A percentile compares a stretch with the other conserved stretches of the same genome.
Conservation (phyloP, 1,284 basidiomycete genomes). For the Clitocybe nebularis region DNA sequence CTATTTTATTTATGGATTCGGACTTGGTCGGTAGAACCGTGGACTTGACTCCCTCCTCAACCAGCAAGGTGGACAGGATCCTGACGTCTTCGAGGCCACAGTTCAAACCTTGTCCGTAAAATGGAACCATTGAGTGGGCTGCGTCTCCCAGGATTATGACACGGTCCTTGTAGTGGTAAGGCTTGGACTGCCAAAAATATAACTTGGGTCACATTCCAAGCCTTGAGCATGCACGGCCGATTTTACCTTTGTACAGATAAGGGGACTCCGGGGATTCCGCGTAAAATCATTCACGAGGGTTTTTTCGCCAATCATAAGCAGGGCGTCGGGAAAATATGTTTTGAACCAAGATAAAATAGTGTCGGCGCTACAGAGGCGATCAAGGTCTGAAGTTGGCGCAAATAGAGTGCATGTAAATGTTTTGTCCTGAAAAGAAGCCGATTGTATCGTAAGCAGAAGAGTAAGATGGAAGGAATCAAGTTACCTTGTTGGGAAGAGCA, state of each 20-base stretch:
- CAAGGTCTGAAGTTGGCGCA: constrained; percentile 80
- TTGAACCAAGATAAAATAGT: constrained; percentile 77
- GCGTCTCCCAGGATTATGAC: constrained; percentile 91
- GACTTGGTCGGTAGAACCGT: constrained; percentile 24
- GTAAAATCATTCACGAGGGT: constrained; percentile 74
- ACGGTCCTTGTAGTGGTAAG: constrained; percentile 89
- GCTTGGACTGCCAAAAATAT: constrained; percentile 57
- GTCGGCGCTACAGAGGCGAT: constrained; percentile 57
- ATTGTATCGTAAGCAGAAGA: constrained; percentile 16
- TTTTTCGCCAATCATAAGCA: constrained; percentile 80
- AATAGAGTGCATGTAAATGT: constrained; percentile 92
- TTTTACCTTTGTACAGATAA: constrained; percentile 88
- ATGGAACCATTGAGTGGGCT: constrained; percentile 96
- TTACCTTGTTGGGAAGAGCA: constrained; percentile 92
- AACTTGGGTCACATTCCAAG: constrained; percentile 23
- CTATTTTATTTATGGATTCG: constrained; percentile 39
- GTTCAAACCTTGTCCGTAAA: constrained; percentile 98
- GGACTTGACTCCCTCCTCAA: constrained; percentile 60
- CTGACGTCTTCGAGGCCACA: constrained; percentile 97
- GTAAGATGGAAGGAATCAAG: constrained; percentile 21
- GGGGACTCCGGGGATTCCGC: constrained; percentile 80
- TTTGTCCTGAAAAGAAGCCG: constrained; percentile 53
- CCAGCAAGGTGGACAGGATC: constrained; percentile 76
- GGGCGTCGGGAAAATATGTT: constrained; percentile 83
- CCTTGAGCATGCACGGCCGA: constrained; percentile 18